Evolutionary conservation across 176 grass and related monocot species (phyloP).

Genomic region (Ananas comosus): DNA sequence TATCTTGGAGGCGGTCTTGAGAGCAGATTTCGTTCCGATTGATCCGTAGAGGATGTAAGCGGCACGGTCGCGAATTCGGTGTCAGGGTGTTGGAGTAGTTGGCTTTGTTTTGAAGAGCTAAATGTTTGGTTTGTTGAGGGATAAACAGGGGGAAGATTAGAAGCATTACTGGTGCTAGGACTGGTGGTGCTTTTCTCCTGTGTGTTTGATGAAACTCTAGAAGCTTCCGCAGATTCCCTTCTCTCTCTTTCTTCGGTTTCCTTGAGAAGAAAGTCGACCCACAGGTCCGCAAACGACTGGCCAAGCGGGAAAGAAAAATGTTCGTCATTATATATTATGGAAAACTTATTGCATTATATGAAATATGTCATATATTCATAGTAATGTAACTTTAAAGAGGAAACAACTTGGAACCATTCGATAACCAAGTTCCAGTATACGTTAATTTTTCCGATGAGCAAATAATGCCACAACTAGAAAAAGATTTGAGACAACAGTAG

Average conservation of each 20-base stretch:
- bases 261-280: constrained; percentile 97
- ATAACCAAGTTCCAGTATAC: no score
- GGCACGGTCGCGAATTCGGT: constrained; percentile 37
- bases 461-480: no score
- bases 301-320: constrained; percentile 3
- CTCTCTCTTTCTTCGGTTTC: constrained; percentile 96
- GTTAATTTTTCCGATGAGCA: no score
- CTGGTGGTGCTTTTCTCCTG: constrained; percentile 9
- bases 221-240: constrained; percentile 44
- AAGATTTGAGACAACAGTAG: no score
- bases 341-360: no score
- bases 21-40: neutral
- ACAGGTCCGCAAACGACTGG: constrained; percentile 85
- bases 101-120: constrained; percentile 22
- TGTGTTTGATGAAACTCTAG: constrained; percentile 14
- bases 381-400: no score
- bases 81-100: constrained; percentile 18
- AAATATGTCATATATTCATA: no score
- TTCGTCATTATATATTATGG: no score
- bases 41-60: constrained; percentile 19
- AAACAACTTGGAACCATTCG: no score
- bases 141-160: constrained; percentile 8
- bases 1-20: constrained; percentile 30
- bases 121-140: constrained; percentile 14
- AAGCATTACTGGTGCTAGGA: constrained; percentile 8